phyloP scores from a whole-genome alignment of 306 rosid genomes.

The Boehmeria nivea region DNA sequence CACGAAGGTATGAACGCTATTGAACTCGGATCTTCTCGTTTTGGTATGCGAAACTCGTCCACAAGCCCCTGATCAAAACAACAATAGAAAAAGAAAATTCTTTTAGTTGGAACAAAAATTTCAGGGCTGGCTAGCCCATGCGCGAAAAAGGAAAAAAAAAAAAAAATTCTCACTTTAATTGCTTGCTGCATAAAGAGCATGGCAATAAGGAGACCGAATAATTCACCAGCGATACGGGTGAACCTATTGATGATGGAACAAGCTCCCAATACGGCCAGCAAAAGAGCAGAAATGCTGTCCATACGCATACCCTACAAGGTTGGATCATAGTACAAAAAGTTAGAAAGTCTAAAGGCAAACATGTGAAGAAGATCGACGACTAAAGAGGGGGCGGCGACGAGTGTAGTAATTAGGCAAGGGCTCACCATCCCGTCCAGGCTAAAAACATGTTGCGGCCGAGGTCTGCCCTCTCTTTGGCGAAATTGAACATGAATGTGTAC shows the following conservation, averaged over 20 bases:
- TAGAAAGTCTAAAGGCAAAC: not conserved
- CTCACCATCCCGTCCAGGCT: slow-evolving; percentile 91
- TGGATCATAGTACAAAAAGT: not conserved
- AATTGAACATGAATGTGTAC: slow-evolving; percentile 91
- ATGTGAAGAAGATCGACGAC: not conserved
- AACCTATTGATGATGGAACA: slow-evolving; percentile 95
- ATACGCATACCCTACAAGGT: slow-evolving; percentile 78
- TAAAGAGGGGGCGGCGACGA: not conserved
- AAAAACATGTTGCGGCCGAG: slow-evolving; percentile 71
- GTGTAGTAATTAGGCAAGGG: not conserved
- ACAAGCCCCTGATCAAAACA: slow-evolving; percentile 58
- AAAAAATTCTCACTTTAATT: slow-evolving; percentile 48
- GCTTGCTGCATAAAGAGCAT: slow-evolving; percentile 99
- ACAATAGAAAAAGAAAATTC: not conserved
- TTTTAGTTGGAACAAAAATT: too few species aligned
- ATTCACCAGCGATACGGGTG: slow-evolving; percentile 89
- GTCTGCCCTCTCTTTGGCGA: slow-evolving; percentile 74
- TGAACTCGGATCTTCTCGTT: slow-evolving; percentile 43
- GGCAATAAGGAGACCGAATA: slow-evolving; percentile 89
- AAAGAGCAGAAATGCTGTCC: slow-evolving; percentile 81
- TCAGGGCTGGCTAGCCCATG: too few species aligned
- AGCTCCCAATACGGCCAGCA: slow-evolving; percentile 79
- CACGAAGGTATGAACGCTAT: slow-evolving; percentile 65
- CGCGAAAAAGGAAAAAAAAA: not conserved
- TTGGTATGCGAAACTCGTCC: slow-evolving; percentile 76